Base-by-base conservation (phyloP, 352 stramenopile species). In the Blastocystis sp. region DNA sequence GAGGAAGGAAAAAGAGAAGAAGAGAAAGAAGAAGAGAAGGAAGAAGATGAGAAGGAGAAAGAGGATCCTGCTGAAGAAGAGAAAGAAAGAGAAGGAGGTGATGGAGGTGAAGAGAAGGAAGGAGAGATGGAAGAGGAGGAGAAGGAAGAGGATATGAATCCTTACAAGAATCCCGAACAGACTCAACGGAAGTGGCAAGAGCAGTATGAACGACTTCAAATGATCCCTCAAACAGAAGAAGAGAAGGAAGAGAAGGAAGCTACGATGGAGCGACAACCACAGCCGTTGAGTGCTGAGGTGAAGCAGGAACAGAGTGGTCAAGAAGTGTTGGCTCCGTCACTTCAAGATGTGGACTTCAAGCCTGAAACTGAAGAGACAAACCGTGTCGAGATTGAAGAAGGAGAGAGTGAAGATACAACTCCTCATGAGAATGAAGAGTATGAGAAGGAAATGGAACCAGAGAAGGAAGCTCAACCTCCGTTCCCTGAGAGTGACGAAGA, bases 121-220 rank as follows among this genome's bases (percentile, higher is more conserved):
- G 90, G 90, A 65, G 89, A 95, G 86, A 90, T 89, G n/a, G 88
- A 93, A 74, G 56, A 93, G 88, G 58, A 92, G 88, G 78, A 90
- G 86, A 63, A 88, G 2, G 52, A 78, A 16, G 32, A 88, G 35
- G 88, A 90, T 21, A 54, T 58, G 35, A 88, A 92, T 51, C 91
- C 92, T 1, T 90, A 94, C 75, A 93, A 95, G 78, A 93, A 93
- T 42, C 91, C 91, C 16, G 91, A 94, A 37, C 89, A 89, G 49
- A 90, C 92, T 46, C 91, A 91, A 19, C 92, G 92, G 58, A 91
- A 95, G 32, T 81, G 81, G 37, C 51, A 88, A 54, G 35, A 83
- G 27, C 12, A 77, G 39, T 85, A 97, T 87, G 92, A 94, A 66
- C 95, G 95, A 65, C 92, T 99, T 7, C 95, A 96, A 65, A 93